Evolutionary conservation across 2,329 filamentous ascomycete genomes (phyloP).

Genomic region (Fusarium newnesense): DNA sequence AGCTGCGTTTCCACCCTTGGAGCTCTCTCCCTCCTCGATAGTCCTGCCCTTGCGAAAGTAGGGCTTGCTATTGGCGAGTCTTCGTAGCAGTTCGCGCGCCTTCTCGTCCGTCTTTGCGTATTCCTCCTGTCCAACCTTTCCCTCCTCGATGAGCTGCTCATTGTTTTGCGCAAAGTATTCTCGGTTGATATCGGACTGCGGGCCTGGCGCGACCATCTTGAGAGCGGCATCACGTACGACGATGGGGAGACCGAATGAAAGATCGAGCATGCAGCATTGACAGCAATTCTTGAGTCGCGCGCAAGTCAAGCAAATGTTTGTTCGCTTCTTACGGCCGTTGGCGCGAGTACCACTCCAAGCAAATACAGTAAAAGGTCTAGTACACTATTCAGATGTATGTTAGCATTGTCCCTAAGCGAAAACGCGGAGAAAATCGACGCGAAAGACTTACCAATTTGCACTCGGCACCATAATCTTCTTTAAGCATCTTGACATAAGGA

Average conservation of each 20-base stretch:
- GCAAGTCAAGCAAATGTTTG: constrained; percentile 96
- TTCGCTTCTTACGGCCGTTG: constrained; percentile 86
- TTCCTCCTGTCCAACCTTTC: constrained; percentile 83
- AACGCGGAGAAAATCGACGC: not conserved
- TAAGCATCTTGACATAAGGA: constrained; percentile 98
- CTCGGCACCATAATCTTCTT: constrained; percentile 92
- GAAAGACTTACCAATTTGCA: constrained; percentile 69
- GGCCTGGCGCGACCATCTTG: constrained; percentile 97
- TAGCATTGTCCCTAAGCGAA: not conserved
- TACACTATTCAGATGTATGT: constrained; percentile 65
- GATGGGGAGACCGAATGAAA: constrained; percentile 95
- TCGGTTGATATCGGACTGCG: constrained; percentile 90
- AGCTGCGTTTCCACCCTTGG: constrained; percentile 57
- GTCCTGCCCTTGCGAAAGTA: constrained; percentile 91
- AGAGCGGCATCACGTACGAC: constrained; percentile 94
- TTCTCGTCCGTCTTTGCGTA: constrained; percentile 99
- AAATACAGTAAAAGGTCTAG: constrained; percentile 94
- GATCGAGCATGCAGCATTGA: constrained; percentile 97
- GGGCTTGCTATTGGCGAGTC: constrained; percentile 90
- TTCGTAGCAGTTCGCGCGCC: constrained; percentile 84
- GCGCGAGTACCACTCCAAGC: constrained; percentile 94
- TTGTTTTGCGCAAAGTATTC: constrained; percentile 99
- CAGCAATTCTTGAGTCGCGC: constrained; percentile 98
- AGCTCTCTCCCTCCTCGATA: constrained; percentile 63
- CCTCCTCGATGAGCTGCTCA: constrained; percentile 94